Evolutionary conservation across 805 yeast genomes (phyloP).

Genomic region (Teunomyces atbi): DNA sequence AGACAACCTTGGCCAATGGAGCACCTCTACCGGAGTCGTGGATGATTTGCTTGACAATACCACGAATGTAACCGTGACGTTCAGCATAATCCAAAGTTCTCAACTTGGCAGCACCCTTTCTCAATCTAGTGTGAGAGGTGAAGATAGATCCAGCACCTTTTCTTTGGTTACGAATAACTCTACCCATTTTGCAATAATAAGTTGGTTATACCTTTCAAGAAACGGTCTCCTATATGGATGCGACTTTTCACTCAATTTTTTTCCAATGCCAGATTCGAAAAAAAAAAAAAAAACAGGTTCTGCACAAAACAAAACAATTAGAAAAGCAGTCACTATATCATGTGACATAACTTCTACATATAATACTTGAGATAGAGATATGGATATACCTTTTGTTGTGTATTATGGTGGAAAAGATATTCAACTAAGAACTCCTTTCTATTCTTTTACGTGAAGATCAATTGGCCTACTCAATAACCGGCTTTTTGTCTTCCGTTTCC

Average conservation of each 20-base stretch:
- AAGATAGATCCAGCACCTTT: constrained; percentile 99
- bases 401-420: constrained; percentile 7
- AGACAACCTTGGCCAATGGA: constrained; percentile 91
- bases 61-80: constrained; percentile 99
- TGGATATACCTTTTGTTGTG: neutral
- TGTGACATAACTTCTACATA: neutral
- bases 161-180: constrained; percentile 99
- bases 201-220: constrained; percentile 9
- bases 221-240: neutral
- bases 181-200: constrained; percentile 43
- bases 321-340: constrained; percentile 8
- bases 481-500: constrained; percentile 16
- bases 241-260: constrained; percentile 1
- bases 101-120: constrained; percentile 99
- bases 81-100: constrained; percentile 99
- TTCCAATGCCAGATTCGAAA: neutral
- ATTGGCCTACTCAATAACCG: neutral
- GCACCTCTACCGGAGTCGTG: constrained; percentile 99
- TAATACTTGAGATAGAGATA: no score
- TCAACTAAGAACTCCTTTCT: constrained; percentile 14
- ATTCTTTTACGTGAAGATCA: neutral
- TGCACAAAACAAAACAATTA: neutral
- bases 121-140: constrained; percentile 99
- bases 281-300: neutral
- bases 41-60: constrained; percentile 96